A percentile compares a stretch with the other conserved stretches of the same genome.
phyloP scores from a whole-genome alignment of 2,329 filamentous ascomycete species.

The Curvularia sp. region DNA sequence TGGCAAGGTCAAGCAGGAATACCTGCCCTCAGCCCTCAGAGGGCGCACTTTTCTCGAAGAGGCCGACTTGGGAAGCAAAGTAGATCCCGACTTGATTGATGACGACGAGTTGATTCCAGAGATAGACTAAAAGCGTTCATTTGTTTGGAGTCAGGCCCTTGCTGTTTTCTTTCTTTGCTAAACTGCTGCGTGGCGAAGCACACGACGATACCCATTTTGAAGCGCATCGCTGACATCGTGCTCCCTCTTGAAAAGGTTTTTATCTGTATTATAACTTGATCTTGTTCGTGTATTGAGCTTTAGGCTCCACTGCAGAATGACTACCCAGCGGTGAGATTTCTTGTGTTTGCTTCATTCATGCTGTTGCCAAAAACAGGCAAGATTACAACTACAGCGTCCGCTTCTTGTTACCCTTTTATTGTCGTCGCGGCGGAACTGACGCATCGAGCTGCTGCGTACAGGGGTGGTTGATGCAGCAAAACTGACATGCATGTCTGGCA shows the following conservation, averaged over 20 bases:
- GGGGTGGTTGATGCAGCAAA: neutral
- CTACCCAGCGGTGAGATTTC: neutral
- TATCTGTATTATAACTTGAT: neutral
- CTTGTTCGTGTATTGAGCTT: neutral
- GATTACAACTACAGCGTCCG: neutral
- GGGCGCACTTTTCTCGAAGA: slow-evolving; percentile 81
- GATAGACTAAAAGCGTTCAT: slow-evolving; percentile 21
- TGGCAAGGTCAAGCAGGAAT: slow-evolving; percentile 84
- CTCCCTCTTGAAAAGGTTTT: neutral
- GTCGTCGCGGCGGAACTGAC: neutral
- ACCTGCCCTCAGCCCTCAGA: slow-evolving; percentile 78
- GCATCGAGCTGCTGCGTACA: neutral
- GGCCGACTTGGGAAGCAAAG: slow-evolving; percentile 75
- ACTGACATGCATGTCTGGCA: neutral
- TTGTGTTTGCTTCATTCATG: neutral
- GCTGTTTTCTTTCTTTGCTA: neutral
- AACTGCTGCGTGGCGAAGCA: slow-evolving; percentile 1
- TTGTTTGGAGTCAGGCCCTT: neutral
- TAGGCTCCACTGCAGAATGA: neutral
- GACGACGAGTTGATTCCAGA: slow-evolving; percentile 39
- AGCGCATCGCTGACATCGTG: neutral
- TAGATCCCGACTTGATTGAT: slow-evolving; percentile 62
- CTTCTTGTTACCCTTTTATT: neutral
- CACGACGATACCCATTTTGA: slow-evolving; percentile 11
- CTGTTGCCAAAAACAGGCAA: neutral